Evolutionary conservation across 1,284 basidiomycete genomes (phyloP), one percentile per base, ranked within the genome.

Genomic region (Vanrija sp.): DNA sequence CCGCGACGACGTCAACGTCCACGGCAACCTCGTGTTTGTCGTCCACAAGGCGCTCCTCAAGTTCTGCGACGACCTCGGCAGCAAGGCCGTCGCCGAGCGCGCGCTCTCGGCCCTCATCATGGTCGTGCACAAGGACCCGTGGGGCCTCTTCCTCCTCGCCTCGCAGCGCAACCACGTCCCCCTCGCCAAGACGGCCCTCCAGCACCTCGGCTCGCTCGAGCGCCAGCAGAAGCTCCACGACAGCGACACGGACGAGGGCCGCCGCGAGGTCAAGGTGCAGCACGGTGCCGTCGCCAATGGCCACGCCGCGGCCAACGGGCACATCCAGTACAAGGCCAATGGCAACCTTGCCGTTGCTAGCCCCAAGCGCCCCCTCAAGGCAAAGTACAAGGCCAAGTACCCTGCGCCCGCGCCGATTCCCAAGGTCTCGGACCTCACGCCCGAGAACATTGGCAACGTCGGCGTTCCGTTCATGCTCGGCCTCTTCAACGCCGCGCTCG

Each of bases 41-140:
- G n/a, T 39, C 35, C 56, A 48, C 45, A 47, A 42, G 10, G 31
- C 39, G 16, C 59, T 63, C 44, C 47, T 63, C 47, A 46, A 51
- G 25, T 56, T 63, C 18, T 53, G 50, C 47, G 61, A 58, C 47
- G 27, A 49, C 22, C 24, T 54, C 38, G 54, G 47, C 18, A 42
- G 41, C 19, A 38, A 45, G 14, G 23, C 23, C 8, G 50, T 58
- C 22, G 31, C 44, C 25, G 56, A 63, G 31, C 53, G 54, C 45
- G 54, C 49, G 18, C 46, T 59, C 19, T 46, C 51, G 37, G 10
- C 18, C 4, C 27, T 52, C 37, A 20, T 47, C 35, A 31, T 45
- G 19, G 54, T 51, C 19, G 55, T 50, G 35, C 47, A 27, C 41
- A 51, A 20, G 41, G 50, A 56, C 46, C 54, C 54, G 20, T 56